These are phyloP conservation scores for Colletotrichum neosansevieriae DNA, from an alignment of 2,329 filamentous ascomycete species.

Conservation along the genomic window DNA sequence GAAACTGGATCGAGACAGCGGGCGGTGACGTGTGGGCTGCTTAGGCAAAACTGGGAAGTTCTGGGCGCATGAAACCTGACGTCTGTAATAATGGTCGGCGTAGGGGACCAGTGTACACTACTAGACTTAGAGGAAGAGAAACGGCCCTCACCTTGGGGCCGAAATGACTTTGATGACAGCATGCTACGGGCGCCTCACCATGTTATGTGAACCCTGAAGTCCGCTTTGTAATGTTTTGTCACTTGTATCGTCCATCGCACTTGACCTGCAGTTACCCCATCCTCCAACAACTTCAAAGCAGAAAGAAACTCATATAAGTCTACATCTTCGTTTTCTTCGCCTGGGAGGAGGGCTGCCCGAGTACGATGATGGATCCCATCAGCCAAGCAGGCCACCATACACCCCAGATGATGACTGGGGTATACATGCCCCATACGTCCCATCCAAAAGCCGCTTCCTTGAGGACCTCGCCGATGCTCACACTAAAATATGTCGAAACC, in stretches of 20 bases:
- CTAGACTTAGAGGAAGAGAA: constrained; percentile 34
- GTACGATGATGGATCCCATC: constrained; percentile 68
- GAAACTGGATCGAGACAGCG: constrained; percentile 95
- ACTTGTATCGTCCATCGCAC: no score
- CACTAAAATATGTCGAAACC: constrained; percentile 56
- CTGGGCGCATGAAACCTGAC: not conserved
- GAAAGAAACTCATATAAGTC: not conserved
- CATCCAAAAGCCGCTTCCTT: constrained; percentile 85
- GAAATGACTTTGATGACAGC: constrained; percentile 36
- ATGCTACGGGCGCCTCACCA: not conserved
- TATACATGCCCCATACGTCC: constrained; percentile 91
- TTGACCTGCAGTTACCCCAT: no score
- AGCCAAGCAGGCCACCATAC: constrained; percentile 97
- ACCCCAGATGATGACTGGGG: constrained; percentile 90
- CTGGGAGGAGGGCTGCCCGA: constrained; percentile 50
- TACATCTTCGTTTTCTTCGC: not conserved
- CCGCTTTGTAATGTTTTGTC: no score
- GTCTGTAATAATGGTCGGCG: constrained; percentile 26
- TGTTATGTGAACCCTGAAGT: not conserved
- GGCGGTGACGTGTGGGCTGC: constrained; percentile 97
- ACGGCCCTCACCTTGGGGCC: constrained; percentile 22
- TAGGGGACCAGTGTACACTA: constrained; percentile 37
- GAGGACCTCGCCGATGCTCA: constrained; percentile 69
- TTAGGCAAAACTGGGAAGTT: constrained; percentile 52
- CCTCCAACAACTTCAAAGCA: no score